Base-by-base conservation (phyloP, 2,329 filamentous ascomycete species). In the Claviceps paspali region DNA sequence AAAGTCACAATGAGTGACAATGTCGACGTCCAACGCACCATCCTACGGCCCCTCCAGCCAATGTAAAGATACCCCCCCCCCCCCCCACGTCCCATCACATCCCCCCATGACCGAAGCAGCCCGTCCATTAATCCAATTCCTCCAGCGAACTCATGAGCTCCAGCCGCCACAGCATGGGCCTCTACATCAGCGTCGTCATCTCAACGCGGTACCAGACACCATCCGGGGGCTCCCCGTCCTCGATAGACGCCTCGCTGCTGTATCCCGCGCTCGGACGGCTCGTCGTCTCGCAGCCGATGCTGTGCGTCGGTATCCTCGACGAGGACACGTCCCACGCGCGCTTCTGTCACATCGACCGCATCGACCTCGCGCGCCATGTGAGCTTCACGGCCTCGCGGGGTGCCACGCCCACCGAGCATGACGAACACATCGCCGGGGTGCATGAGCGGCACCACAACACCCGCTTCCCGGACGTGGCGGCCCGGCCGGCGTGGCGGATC, bases 401-500 rank as follows among this genome's bases (percentile, higher is more conserved):
- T n/a, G n/a, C n/a, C n/a, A n/a, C n/a, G n/a, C n/a, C n/a, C n/a
- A n/a, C n/a, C n/a, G 49, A 51, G 14, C 55, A 54, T 27, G 57
- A 65, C 19, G 40, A 41, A 2, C 37, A 44, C 2, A 38, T 63
- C 9, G 47, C 59, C 4, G 36, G 42, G 6, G 45, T 59, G 1
- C 52, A 67, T 2, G 59, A 59, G 33, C 46, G 48, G 44, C 52
- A 59, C 23, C 64, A 68, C 33, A 55, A 62, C 28, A 53, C 52
- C 26, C 41, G 52, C 2, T 74, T 61, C 55, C 47, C 52, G 2
- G 52, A 67, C 10, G 42, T 65, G 2, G 55, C 52, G 3, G 49
- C 43, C 1, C 54, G 50, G 0, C 61, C 69, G 0, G 63, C 64
- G 0, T 75, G 69, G 70, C 63, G 59, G 29, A 38, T 70, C 10